Evolutionary conservation across 805 yeast genomes (phyloP), one percentile per base, ranked within the genome.

Genomic region (Ogataea sp.): DNA sequence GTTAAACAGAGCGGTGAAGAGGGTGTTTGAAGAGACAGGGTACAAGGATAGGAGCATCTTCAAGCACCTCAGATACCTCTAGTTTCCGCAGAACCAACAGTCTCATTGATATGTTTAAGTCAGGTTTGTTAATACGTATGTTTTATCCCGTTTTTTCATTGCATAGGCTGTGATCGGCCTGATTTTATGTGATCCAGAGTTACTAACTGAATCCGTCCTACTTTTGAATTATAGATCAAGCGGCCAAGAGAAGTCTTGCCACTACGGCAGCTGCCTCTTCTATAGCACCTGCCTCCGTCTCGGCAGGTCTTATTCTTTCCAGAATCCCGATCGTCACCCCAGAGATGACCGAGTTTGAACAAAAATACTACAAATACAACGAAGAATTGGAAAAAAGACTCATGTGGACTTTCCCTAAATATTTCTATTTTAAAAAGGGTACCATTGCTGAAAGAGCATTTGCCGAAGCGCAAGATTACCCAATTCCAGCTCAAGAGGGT

Each of bases 391-490:
- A 88, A 68, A 80, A 80, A 55, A 74, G 97, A 52, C 70, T 93
- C 49, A 88, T 89, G 95, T 88, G 96, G 96, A 88, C 97, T 0
- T 93, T 93, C 61, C 97, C 98, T 5, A 79, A 82, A 50, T 87
- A 87, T 75, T 89, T 78, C 57, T 93, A 89, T 65, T 93, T 80
- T 67, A 85, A 83, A 55, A 80, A 75, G 51, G 97, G 97, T 45
- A 82, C 97, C 1, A 68, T 93, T 45, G 77, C 95, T 3, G 96
- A 87, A 58, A 84, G 87, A 56, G 76, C 75, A 50, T 90, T 78
- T 62, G 64, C 80, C 39, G 76, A 78, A 50, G 80, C 81, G 24
- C 95, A 90, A 57, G 74, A 70, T 43, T 80, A 80, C 40, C 95
- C 96, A 7, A 75, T 79, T 4, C 71, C 78, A 29, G 76, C 78